Evolutionary conservation across 768 basidiomycete genomes (phyloP).

Genomic region (Serendipita sp.): DNA sequence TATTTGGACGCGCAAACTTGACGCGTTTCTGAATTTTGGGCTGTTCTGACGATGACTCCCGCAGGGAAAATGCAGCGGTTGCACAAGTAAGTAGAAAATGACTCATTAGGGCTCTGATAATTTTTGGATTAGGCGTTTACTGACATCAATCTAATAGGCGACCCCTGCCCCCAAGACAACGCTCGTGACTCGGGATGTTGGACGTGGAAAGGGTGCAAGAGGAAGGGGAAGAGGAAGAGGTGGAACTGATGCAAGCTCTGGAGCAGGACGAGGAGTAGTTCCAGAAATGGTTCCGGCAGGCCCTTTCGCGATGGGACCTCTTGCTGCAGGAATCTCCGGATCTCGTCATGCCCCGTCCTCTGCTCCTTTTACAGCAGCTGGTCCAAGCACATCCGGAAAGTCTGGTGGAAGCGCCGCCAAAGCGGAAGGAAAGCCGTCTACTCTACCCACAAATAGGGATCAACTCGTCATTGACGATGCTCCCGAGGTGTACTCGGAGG

Average conservation of each 20-base stretch:
- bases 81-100: background rate
- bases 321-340: background rate
- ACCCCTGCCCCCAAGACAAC: background rate
- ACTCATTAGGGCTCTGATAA: too few relatives aligned
- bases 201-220: background rate
- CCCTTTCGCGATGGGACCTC: slow-evolving; percentile 5
- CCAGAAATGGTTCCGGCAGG: slow-evolving; percentile 4
- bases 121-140: too few relatives aligned
- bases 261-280: background rate
- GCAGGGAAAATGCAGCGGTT: background rate
- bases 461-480: slow-evolving; percentile 23
- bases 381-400: background rate
- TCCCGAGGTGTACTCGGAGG: slow-evolving; percentile 67
- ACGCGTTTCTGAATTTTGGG: background rate
- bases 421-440: background rate
- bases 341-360: background rate
- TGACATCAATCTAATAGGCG: too few relatives aligned
- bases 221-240: background rate
- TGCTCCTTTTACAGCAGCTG: background rate
- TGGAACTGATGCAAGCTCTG: background rate
- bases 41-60: background rate
- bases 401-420: background rate
- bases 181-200: background rate
- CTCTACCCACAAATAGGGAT: slow-evolving; percentile 14
- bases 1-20: too few relatives aligned